phyloP scores from a whole-genome alignment of 257 asterid species.

The Lavandula angustifolia region DNA sequence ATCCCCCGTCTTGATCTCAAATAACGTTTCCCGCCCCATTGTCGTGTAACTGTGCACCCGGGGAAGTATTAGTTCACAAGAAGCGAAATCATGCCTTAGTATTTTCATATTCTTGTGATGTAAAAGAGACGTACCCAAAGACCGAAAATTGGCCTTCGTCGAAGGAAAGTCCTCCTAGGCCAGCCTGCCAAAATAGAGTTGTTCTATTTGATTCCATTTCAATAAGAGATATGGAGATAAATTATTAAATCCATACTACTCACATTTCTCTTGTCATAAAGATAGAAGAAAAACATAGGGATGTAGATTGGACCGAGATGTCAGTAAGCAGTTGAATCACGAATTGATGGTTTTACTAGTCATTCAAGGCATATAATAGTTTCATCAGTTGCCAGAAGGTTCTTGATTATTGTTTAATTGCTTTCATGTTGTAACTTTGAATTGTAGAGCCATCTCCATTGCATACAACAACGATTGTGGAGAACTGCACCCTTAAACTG shows the following conservation, averaged over 20 bases:
- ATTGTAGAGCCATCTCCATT: constrained; percentile 88
- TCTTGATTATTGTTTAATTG: not conserved
- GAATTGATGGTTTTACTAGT: constrained; percentile 1
- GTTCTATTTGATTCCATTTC: not conserved
- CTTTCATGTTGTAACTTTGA: constrained; percentile 16
- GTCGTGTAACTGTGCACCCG: constrained; percentile 64
- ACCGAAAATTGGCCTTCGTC: constrained; percentile 97
- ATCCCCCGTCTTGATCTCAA: constrained; percentile 84
- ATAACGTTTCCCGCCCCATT: constrained; percentile 60
- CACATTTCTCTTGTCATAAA: constrained; percentile 93
- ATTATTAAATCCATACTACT: constrained; percentile 34
- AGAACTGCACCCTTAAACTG: constrained; percentile 89
- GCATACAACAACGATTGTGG: constrained; percentile 94
- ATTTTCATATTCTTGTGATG: not conserved
- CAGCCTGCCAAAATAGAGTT: constrained; percentile 54
- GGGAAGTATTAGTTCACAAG: constrained; percentile 20
- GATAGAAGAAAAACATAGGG: constrained; percentile 68
- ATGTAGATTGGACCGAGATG: not conserved
- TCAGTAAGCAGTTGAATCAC: not conserved
- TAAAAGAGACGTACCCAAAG: constrained; percentile 58
- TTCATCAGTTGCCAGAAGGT: constrained; percentile 15
- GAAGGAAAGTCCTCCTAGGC: constrained; percentile 92
- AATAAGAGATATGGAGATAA: constrained; percentile 5
- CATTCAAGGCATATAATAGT: too few species aligned
- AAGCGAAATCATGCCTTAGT: not conserved